Percentiles rank a stretch among this genome's conserved stretches.
phyloP scores from a whole-genome alignment of 192 early-diverging fungal genomes.

The Mortierella hygrophila region DNA sequence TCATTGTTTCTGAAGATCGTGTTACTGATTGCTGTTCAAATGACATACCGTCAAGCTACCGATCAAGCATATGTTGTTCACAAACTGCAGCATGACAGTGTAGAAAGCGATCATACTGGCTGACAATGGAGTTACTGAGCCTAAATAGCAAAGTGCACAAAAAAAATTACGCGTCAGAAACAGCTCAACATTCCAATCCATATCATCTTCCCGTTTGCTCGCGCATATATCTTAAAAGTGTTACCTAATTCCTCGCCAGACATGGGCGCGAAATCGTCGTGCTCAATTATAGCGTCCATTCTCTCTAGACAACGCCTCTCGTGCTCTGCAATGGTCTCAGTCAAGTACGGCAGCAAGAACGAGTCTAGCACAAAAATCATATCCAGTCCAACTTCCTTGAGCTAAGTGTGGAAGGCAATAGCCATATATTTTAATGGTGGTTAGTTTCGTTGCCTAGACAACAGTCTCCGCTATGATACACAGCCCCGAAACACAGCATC shows the following conservation, averaged over 20 bases:
- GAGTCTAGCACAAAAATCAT: slow-evolving; percentile 86
- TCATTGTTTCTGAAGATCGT: neutral
- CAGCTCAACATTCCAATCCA: neutral
- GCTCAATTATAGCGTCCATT: slow-evolving; percentile 73
- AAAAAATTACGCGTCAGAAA: neutral
- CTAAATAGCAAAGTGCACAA: slow-evolving; percentile 20
- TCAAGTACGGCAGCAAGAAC: slow-evolving; percentile 82
- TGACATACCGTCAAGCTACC: slow-evolving; percentile 72
- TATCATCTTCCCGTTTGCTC: too few species aligned
- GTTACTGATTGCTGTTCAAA: neutral
- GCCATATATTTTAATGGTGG: neutral
- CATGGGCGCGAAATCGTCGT: slow-evolving; percentile 77
- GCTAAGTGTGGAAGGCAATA: slow-evolving; percentile 56
- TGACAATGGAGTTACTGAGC: slow-evolving; percentile 67
- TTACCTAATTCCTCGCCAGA: slow-evolving; percentile 65
- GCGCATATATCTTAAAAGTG: neutral
- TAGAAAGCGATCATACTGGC: slow-evolving; percentile 78
- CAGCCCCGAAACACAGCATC: neutral
- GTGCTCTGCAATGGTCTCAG: slow-evolving; percentile 77
- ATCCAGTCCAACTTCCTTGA: slow-evolving; percentile 89
- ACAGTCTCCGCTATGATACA: neutral
- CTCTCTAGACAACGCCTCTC: slow-evolving; percentile 71
- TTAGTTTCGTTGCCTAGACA: neutral
- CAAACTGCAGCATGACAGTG: slow-evolving; percentile 77
- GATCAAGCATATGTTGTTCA: slow-evolving; percentile 76